phyloP scores from a whole-genome alignment of 106 monocot species.

The Allium sativum region DNA sequence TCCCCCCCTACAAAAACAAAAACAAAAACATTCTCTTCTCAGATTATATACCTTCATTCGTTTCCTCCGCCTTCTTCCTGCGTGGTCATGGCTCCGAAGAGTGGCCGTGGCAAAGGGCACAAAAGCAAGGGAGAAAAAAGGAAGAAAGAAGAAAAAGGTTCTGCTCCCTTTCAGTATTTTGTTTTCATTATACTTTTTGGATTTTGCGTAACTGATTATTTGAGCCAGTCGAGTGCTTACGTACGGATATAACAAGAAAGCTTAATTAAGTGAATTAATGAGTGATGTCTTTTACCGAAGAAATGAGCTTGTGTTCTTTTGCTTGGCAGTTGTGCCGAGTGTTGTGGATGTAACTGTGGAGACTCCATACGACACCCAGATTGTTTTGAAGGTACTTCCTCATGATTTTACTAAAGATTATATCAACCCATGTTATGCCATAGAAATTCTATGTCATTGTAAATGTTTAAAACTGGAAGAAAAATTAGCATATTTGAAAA shows the following conservation, averaged over 20 bases:
- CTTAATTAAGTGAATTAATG: too few relatives aligned
- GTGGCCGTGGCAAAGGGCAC: slow-evolving; percentile 41
- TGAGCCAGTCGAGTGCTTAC: too few relatives aligned
- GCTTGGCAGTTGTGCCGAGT: slow-evolving; percentile 45
- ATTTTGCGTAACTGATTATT: neutral
- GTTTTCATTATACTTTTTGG: neutral
- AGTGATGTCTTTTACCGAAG: too few relatives aligned
- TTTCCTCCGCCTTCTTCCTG: neutral
- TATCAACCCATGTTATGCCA: too few relatives aligned
- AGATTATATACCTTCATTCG: neutral
- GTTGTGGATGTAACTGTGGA: slow-evolving; percentile 54
- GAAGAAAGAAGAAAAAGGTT: slow-evolving; percentile 97
- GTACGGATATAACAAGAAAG: too few relatives aligned
- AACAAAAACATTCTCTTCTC: neutral
- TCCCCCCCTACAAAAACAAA: neutral
- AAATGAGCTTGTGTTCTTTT: too few relatives aligned
- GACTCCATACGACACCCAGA: slow-evolving; percentile 60
- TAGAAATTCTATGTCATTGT: too few relatives aligned
- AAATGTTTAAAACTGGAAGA: too few relatives aligned
- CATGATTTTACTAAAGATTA: too few relatives aligned
- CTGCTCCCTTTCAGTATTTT: neutral
- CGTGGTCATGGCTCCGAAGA: slow-evolving; percentile 58
- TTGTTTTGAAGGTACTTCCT: slow-evolving; percentile 62
- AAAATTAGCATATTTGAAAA: too few relatives aligned
- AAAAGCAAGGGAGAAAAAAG: slow-evolving; percentile 57